Evolutionary conservation across 495 filamentous ascomycete genomes (phyloP).

Genomic region (Aspergillus hancockii): DNA sequence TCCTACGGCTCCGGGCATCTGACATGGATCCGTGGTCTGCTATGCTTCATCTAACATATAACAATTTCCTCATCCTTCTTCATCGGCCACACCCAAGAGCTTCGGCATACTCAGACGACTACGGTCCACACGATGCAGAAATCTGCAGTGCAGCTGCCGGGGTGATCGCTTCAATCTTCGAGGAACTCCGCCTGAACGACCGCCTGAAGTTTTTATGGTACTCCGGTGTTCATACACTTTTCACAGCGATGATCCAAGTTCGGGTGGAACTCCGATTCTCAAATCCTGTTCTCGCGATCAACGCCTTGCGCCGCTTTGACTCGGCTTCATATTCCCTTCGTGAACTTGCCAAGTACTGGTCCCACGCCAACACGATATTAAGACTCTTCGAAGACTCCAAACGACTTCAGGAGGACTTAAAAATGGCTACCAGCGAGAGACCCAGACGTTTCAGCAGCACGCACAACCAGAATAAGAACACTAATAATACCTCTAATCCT

Average conservation of each 20-base stretch:
- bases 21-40: conserved; percentile 51
- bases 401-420: conserved; percentile 47
- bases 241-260: conserved; percentile 54
- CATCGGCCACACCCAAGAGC: conserved; percentile 49
- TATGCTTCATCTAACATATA: conserved; percentile 53
- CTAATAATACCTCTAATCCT: conserved; percentile 3
- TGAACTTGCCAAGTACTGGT: conserved; percentile 47
- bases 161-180: conserved; percentile 51
- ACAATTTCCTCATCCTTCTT: conserved; percentile 53
- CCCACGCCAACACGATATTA: conserved; percentile 47
- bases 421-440: conserved; percentile 39
- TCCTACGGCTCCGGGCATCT: conserved; percentile 42
- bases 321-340: conserved; percentile 48
- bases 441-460: conserved; percentile 34
- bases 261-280: conserved; percentile 51
- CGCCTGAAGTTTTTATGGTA: conserved; percentile 51
- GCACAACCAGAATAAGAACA: conserved; percentile 15
- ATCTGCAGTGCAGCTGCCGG: conserved; percentile 49
- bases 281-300: conserved; percentile 52
- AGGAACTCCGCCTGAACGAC: conserved; percentile 50
- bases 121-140: conserved; percentile 46
- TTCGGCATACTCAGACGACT: conserved; percentile 47
- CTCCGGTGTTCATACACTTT: conserved; percentile 47
- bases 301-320: conserved; percentile 49
- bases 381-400: conserved; percentile 50